Conservation (phyloP, 1,139 yeast genomes). For the Debaryomycetaceae sp. region DNA sequence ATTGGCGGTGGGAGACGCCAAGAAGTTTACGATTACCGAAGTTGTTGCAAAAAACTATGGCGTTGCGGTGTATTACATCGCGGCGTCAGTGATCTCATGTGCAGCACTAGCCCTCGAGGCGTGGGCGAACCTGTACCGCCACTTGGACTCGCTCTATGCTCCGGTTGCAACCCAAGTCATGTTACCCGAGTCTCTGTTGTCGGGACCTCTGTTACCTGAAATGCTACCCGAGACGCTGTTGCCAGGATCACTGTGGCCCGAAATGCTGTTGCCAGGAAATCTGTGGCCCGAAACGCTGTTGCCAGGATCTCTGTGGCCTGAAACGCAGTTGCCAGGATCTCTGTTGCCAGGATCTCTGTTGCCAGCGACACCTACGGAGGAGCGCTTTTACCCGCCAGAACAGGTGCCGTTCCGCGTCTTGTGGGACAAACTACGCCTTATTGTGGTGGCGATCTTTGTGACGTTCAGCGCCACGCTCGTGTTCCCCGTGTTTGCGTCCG, state of each 20-base stretch:
- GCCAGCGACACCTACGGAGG: not conserved
- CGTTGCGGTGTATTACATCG: constrained; percentile 55
- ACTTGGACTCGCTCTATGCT: not conserved
- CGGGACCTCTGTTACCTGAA: constrained; percentile 2
- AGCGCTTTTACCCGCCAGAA: constrained; percentile 3
- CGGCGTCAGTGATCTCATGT: constrained; percentile 54
- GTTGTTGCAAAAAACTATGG: constrained; percentile 32
- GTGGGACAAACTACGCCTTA: constrained; percentile 47
- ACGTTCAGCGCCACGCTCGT: constrained; percentile 69
- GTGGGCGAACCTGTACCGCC: constrained; percentile 15
- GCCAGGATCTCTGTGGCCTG: not conserved
- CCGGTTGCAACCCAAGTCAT: constrained; percentile 10
- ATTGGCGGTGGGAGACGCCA: constrained; percentile 30
- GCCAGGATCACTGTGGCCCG: no score
- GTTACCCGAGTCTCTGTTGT: not conserved
- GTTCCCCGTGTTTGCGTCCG: constrained; percentile 86
- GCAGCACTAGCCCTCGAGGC: constrained; percentile 32
- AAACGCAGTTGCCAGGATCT: not conserved
- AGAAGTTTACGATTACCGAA: constrained; percentile 6
- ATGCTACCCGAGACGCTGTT: not conserved
- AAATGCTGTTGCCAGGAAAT: no score
- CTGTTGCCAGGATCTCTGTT: not conserved
- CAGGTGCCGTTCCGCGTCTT: constrained; percentile 40
- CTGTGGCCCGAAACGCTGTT: not conserved
- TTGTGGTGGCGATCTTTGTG: constrained; percentile 61